These are phyloP conservation scores for Wallacemonas sp. DNA, from an alignment of 208 protist species.

Conservation along the genomic window DNA sequence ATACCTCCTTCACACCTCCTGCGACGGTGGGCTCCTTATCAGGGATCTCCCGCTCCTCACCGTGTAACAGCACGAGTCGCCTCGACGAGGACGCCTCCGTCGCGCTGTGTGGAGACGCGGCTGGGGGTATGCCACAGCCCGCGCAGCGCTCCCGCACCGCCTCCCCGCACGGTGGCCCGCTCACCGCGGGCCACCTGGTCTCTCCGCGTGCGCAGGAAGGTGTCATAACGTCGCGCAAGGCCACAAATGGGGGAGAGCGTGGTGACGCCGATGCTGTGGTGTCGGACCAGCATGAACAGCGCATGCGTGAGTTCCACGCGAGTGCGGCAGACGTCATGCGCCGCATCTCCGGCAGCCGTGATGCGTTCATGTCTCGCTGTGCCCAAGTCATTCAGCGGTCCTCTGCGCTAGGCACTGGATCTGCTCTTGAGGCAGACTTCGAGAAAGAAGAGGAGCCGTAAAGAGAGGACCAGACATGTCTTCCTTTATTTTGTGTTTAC, in stretches of 20 bases:
- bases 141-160: conserved; percentile 1
- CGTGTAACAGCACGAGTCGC: conserved; percentile 51
- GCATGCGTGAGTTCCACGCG: conserved; percentile 63
- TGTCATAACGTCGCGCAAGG: no score
- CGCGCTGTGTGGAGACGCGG: neutral
- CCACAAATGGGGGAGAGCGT: neutral
- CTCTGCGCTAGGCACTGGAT: conserved; percentile 8
- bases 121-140: neutral
- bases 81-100: conserved; percentile 13
- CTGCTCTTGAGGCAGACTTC: neutral
- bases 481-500: no score
- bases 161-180: neutral
- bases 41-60: conserved; percentile 64
- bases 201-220: neutral
- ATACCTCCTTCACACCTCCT: conserved; percentile 20
- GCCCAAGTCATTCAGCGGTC: conserved; percentile 59
- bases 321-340: conserved; percentile 76
- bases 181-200: neutral
- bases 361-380: conserved; percentile 75
- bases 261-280: neutral
- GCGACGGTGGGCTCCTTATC: conserved; percentile 62
- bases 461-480: no score
- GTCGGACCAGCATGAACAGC: conserved; percentile 44
- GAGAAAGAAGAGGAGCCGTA: no score
- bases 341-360: conserved; percentile 68